phyloP scores from a whole-genome alignment of 2,329 filamentous ascomycete species.

The Phialemoniopsis sp. region DNA sequence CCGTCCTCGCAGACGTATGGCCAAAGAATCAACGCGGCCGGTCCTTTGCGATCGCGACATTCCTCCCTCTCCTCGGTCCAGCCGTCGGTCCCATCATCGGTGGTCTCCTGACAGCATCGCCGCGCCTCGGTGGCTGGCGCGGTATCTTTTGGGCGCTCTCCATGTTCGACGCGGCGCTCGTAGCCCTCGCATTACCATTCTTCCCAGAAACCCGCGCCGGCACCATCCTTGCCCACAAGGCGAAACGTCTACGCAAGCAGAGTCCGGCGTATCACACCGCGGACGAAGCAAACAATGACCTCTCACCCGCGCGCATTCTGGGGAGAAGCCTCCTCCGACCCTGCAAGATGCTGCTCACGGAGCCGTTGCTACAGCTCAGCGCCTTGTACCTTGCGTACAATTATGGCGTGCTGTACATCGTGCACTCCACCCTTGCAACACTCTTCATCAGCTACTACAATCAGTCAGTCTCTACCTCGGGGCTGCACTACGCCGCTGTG shows the following conservation, averaged over 20 bases:
- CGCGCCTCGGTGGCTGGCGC: slow-evolving; percentile 50
- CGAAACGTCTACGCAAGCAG: slow-evolving; percentile 41
- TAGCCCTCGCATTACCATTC: slow-evolving; percentile 50
- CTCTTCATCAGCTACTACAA: slow-evolving; percentile 34
- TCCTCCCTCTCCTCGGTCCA: slow-evolving; percentile 57
- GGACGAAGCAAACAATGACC: slow-evolving; percentile 9
- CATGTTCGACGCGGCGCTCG: slow-evolving; percentile 52
- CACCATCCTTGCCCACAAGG: slow-evolving; percentile 30
- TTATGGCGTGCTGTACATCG: slow-evolving; percentile 31
- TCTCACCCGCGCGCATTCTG: slow-evolving; percentile 22
- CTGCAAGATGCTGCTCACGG: slow-evolving; percentile 44
- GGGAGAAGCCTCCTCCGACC: slow-evolving; percentile 35
- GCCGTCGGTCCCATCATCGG: slow-evolving; percentile 63
- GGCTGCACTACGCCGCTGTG: slow-evolving; percentile 30
- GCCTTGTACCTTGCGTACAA: slow-evolving; percentile 38
- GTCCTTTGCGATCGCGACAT: slow-evolving; percentile 32
- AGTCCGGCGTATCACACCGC: slow-evolving; percentile 28
- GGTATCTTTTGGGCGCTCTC: slow-evolving; percentile 67
- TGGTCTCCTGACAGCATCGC: slow-evolving; percentile 59
- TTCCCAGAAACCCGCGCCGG: slow-evolving; percentile 35
- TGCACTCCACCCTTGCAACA: slow-evolving; percentile 44
- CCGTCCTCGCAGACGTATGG: slow-evolving; percentile 43
- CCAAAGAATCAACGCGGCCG: slow-evolving; percentile 36
- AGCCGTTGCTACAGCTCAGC: slow-evolving; percentile 47
- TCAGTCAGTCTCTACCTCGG: slow-evolving; percentile 22